Evolutionary conservation across 2,329 filamentous ascomycete species (phyloP), one percentile per base, ranked within the genome.

Genomic region (Penicillium concentricum): DNA sequence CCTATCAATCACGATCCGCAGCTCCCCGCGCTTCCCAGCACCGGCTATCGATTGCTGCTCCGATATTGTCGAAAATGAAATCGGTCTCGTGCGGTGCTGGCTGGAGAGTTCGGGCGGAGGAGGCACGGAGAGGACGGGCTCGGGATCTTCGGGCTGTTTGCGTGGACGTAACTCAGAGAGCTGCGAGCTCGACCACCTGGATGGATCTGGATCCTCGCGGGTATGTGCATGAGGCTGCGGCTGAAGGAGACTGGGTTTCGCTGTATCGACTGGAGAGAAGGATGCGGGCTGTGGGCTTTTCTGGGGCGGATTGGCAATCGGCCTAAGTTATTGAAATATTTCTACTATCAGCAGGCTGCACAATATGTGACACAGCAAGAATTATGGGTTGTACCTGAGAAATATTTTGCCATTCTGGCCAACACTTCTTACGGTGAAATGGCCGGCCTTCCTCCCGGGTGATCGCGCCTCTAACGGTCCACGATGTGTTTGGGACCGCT

Each of bases 341-440:
- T 24, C 30, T 35, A 51, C 39, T 26, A 46, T 66, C 53, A 66
- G 62, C 59, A 54, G 43, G 35, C 57, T 56, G 53, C 43, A 43
- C 43, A 47, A 5, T 52, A 57, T 62, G 57, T 57, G 44, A 63
- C 61, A 58, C 58, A 42, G 44, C 45, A 32, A 55, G 44, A 42
- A 54, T 52, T 56, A 53, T 56, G 50, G 54, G 59, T 54, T 45
- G 69, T 85, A 92, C 88, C 88, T 89, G 64, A 93, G 72, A 74
- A 91, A 93, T 73, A 93, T 90, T 70, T 87, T 86, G 38, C 90
- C 90, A 74, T 92, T 91, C 70, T 91, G 90, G 24, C 89, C 89
- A 58, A 93, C 89, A 72, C 92, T 92, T 49, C 87, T 86, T 53
- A 93, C 90, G 2, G 88, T 87, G 71, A 93, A 92, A 67, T 90